Conservation (phyloP, 2,329 filamentous ascomycete genomes). For the Neonectria ditissima region DNA sequence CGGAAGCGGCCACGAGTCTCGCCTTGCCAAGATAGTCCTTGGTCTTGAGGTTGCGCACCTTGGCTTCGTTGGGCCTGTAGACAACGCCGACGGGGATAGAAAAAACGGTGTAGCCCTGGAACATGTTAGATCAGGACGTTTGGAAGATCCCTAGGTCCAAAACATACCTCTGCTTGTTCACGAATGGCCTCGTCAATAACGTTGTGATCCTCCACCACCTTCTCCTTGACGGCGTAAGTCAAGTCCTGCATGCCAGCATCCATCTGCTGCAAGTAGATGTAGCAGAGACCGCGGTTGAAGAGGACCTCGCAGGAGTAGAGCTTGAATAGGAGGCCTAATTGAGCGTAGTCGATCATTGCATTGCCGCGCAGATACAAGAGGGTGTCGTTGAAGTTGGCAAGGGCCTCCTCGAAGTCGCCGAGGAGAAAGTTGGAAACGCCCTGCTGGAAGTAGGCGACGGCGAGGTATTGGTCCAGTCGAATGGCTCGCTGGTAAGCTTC, state of each 20-base stretch:
- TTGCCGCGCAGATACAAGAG: conserved; percentile 94
- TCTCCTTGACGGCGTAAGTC: conserved; percentile 91
- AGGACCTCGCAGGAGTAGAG: conserved; percentile 97
- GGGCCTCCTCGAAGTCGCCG: conserved; percentile 95
- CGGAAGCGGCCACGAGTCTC: conserved; percentile 89
- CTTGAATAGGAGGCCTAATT: conserved; percentile 94
- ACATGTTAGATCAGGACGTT: conserved; percentile 42
- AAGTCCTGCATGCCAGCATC: conserved; percentile 93
- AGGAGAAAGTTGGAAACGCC: conserved; percentile 98
- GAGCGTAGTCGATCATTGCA: conserved; percentile 97
- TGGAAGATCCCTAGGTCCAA: neutral
- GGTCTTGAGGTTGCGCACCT: conserved; percentile 97
- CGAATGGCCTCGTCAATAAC: conserved; percentile 97
- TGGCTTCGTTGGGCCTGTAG: conserved; percentile 95
- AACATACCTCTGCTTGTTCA: conserved; percentile 86
- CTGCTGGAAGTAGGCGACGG: conserved; percentile 98
- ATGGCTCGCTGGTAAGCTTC: conserved; percentile 95
- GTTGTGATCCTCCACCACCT: conserved; percentile 94
- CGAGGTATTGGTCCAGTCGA: conserved; percentile 91
- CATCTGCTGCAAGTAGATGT: conserved; percentile 94
- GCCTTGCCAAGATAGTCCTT: conserved; percentile 98
- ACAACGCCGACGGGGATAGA: conserved; percentile 96
- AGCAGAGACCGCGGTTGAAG: conserved; percentile 97
- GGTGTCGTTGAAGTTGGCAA: conserved; percentile 99
- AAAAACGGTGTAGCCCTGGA: conserved; percentile 95